phyloP scores from a whole-genome alignment of 139 green algal genomes.

The Volvox reticuliferus region DNA sequence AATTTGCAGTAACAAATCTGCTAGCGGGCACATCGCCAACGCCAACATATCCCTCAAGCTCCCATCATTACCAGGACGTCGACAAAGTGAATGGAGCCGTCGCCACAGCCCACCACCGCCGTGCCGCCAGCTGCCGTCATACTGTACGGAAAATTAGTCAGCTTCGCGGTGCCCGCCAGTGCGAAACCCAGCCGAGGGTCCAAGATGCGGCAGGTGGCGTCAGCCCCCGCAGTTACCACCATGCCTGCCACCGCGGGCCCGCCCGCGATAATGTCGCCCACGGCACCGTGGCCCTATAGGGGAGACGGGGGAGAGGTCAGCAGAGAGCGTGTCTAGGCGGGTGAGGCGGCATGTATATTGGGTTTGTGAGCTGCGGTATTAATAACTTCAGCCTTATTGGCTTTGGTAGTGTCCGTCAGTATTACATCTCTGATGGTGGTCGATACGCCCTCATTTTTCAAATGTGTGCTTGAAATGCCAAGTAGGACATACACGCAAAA shows the following conservation, averaged over 20 bases:
- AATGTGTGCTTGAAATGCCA: too few species aligned
- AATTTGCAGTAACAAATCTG: too few species aligned
- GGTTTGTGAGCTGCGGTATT: neutral
- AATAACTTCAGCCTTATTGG: too few species aligned
- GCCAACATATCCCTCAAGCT: too few species aligned
- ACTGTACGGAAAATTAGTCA: conserved; percentile 85
- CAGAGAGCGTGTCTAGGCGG: neutral
- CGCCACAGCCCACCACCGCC: conserved; percentile 70
- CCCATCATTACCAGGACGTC: conserved; percentile 52
- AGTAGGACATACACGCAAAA: too few species aligned
- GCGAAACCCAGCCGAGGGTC: conserved; percentile 65
- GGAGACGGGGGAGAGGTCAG: neutral
- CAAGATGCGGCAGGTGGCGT: conserved; percentile 66
- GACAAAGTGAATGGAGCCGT: conserved; percentile 71
- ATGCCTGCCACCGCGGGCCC: conserved; percentile 41
- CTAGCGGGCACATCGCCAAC: too few species aligned
- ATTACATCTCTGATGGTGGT: too few species aligned
- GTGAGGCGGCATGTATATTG: neutral
- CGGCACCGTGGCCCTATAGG: conserved; percentile 61
- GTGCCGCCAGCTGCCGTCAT: conserved; percentile 65
- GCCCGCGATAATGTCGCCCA: conserved; percentile 68
- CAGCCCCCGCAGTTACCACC: conserved; percentile 75
- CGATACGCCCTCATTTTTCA: too few species aligned
- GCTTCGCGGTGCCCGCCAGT: conserved; percentile 42
- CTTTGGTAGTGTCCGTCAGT: too few species aligned